Evolutionary conservation across 202 grass and related monocot species (phyloP).

Genomic region (Hordeum pubiflorum): DNA sequence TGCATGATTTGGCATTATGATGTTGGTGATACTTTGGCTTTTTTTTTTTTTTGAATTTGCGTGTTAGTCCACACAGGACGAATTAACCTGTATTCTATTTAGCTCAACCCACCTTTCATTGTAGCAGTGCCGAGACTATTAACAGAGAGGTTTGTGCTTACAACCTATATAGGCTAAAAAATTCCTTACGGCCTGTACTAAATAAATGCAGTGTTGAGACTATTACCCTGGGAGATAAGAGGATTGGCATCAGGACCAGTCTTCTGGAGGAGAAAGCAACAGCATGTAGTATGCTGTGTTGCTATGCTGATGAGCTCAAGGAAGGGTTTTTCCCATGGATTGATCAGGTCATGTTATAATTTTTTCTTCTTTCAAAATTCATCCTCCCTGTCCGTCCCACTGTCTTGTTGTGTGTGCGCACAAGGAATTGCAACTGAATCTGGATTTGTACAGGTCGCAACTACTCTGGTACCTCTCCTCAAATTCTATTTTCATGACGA

Average conservation of each 20-base stretch:
- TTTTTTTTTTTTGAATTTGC: neutral
- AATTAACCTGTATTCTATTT: neutral
- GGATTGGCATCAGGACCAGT: conserved; percentile 73
- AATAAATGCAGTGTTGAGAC: conserved; percentile 65
- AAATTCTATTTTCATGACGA: conserved; percentile 88
- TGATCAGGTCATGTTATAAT: conserved; percentile 50
- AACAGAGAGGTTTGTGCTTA: conserved; percentile 7
- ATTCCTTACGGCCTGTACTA: conserved; percentile 19
- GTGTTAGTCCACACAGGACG: conserved; percentile 1
- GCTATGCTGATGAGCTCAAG: conserved; percentile 69
- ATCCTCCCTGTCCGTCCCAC: neutral
- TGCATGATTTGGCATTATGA: neutral
- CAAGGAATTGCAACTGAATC: conserved; percentile 17
- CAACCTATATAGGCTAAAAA: neutral
- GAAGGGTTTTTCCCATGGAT: conserved; percentile 95
- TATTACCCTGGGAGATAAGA: conserved; percentile 70
- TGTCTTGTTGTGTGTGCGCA: neutral
- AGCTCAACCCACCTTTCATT: neutral
- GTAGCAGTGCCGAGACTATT: neutral
- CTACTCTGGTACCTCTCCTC: conserved; percentile 78
- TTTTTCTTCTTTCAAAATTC: neutral
- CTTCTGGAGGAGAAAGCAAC: conserved; percentile 83
- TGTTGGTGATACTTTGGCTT: neutral
- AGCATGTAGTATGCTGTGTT: conserved; percentile 77
- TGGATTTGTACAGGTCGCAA: conserved; percentile 57